A percentile compares a stretch with the other conserved stretches of the same genome.
Evolutionary conservation across 1,139 yeast genomes (phyloP).

Genomic region (Diutina rugosa): DNA sequence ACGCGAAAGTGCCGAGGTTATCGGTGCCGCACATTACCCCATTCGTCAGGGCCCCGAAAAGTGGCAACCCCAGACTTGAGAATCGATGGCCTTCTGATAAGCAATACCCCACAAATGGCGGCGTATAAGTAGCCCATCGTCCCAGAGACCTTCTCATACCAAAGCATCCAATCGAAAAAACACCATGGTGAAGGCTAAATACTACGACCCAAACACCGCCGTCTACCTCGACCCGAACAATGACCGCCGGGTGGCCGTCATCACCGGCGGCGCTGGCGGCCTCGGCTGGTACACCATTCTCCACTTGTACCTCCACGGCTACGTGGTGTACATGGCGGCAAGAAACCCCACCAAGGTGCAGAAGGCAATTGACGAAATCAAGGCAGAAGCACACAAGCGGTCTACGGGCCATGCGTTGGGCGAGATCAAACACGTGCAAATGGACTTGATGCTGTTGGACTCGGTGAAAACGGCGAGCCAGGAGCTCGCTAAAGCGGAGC

Average conservation of each 20-base stretch:
- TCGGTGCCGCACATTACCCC: too few species aligned
- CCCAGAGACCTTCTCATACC: too few species aligned
- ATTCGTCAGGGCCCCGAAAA: too few species aligned
- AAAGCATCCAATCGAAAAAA: too few species aligned
- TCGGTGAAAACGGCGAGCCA: slow-evolving; percentile 19
- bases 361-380: slow-evolving; percentile 44
- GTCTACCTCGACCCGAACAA: slow-evolving; percentile 25
- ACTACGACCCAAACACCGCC: slow-evolving; percentile 15
- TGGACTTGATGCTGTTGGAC: slow-evolving; percentile 21
- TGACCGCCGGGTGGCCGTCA: slow-evolving; percentile 47
- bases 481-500: slow-evolving; percentile 13
- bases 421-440: slow-evolving; percentile 14
- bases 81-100: too few species aligned
- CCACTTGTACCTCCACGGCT: slow-evolving; percentile 72
- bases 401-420: slow-evolving; percentile 16
- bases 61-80: too few species aligned
- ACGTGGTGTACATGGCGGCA: slow-evolving; percentile 61
- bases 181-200: slow-evolving; percentile 1
- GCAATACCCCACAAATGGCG: too few species aligned
- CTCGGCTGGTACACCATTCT: slow-evolving; percentile 68
- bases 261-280: slow-evolving; percentile 76
- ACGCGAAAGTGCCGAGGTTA: too few species aligned
- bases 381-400: slow-evolving; percentile 34
- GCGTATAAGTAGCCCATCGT: too few species aligned
- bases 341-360: slow-evolving; percentile 43